These are phyloP conservation scores for Zygotorulaspora danielsina DNA, from an alignment of 805 yeast species.

Conservation along the genomic window DNA sequence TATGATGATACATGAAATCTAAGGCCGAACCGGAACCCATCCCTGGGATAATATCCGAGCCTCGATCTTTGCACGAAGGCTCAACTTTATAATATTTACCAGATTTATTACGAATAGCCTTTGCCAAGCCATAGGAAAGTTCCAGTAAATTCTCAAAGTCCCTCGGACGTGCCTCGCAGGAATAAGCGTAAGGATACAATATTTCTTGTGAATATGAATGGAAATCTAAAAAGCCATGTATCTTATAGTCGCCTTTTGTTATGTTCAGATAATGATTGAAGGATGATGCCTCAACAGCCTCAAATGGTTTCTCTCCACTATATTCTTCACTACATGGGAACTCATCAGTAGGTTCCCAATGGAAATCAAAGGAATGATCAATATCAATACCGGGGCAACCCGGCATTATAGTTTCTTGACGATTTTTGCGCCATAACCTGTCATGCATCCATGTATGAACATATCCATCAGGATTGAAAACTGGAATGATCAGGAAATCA, in stretches of 20 bases:
- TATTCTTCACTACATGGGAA: constrained; percentile 82
- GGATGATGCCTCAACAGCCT: constrained; percentile 52
- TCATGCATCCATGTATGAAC: constrained; percentile 75
- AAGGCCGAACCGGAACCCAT: constrained; percentile 76
- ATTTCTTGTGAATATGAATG: constrained; percentile 85
- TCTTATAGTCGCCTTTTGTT: constrained; percentile 45
- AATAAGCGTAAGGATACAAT: constrained; percentile 75
- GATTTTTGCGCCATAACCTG: constrained; percentile 83
- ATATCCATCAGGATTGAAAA: constrained; percentile 89
- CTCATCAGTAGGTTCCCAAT: constrained; percentile 59
- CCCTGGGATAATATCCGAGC: constrained; percentile 66
- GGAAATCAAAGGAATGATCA: constrained; percentile 76
- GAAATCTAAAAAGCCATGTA: constrained; percentile 74
- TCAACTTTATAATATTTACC: constrained; percentile 66
- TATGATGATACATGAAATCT: constrained; percentile 79
- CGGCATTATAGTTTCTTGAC: constrained; percentile 67
- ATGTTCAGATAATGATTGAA: constrained; percentile 46
- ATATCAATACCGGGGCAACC: constrained; percentile 80
- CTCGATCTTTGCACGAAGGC: constrained; percentile 77
- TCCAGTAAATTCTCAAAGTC: constrained; percentile 79
- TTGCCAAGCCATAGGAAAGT: constrained; percentile 74
- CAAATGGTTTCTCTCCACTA: constrained; percentile 70
- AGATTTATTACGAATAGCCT: constrained; percentile 58
- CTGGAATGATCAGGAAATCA: constrained; percentile 76
- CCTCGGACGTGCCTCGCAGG: constrained; percentile 68